These are phyloP conservation scores for Jatropha podagrica DNA, from an alignment of 441 rosid genomes.

Conservation along the genomic window DNA sequence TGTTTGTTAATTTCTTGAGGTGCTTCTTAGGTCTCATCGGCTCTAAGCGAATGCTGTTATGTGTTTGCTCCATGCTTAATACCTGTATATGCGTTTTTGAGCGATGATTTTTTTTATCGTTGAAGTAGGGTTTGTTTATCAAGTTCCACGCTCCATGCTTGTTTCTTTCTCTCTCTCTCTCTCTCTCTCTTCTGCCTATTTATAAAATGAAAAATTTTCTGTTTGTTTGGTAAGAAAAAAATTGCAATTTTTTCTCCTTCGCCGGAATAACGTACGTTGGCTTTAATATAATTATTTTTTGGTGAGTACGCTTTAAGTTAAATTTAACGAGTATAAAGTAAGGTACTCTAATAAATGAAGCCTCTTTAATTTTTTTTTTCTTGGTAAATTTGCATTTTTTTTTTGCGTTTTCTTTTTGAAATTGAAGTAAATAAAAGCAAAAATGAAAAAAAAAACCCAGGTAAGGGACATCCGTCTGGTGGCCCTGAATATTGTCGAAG, in stretches of 20 bases:
- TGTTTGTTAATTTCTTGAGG: not conserved
- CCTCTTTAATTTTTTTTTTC: not conserved
- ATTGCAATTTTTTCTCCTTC: not conserved
- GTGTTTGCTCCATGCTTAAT: no score
- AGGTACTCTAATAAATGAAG: not conserved
- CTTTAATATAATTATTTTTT: no score
- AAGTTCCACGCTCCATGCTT: not conserved
- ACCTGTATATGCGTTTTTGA: not conserved
- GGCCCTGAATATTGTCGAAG: conserved; percentile 11
- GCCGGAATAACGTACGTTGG: not conserved
- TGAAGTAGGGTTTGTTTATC: not conserved
- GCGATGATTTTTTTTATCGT: not conserved
- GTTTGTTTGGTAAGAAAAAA: conserved; percentile 9
- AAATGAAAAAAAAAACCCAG: not conserved
- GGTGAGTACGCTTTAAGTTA: not conserved
- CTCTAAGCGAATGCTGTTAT: not conserved
- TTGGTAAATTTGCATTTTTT: not conserved
- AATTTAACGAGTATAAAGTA: not conserved
- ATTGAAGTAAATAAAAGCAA: not conserved
- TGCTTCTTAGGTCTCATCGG: not conserved
- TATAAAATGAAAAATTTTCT: not conserved
- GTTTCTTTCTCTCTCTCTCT: not conserved
- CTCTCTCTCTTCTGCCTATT: not conserved
- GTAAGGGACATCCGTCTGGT: conserved; percentile 9
- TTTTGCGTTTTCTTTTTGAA: not conserved